Base-by-base conservation (phyloP, 2,329 filamentous ascomycete species). In the Xylaria sp. region DNA sequence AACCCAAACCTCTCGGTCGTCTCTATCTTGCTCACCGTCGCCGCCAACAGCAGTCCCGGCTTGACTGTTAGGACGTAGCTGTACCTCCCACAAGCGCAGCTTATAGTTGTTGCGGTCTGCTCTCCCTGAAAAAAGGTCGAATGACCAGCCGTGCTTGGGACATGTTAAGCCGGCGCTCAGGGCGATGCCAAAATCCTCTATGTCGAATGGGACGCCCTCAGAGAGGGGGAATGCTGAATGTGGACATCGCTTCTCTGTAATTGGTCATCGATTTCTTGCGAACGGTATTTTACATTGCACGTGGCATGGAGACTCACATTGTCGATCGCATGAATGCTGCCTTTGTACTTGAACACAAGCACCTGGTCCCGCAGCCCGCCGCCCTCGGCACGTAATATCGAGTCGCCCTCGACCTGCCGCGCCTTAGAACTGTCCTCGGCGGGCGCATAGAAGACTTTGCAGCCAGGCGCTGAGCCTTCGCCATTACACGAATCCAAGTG, bases 121-220 rank as follows among this genome's bases (percentile, higher is more conserved):
- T 62, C 75, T 74, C 0, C 87, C 87, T 0, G 86, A 82, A 48
- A 84, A 81, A 2, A 90, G 63, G 65, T 90, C 87, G 68, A 90
- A 90, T 0, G 85, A 86, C 87, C 87, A 90, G 4, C 77, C 82
- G 57, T 90, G 87, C 58, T 88, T 88, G 0, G 86, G 85, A 66
- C 87, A 90, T 0, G 78, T 80, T 2, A 90, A 72, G 0, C 86
- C 87, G 0, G 83, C 78, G 50, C 84, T 87, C 6, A 88, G 68
- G 4, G 79, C 75, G 2, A 88, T 72, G 0, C 87, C 87, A 65
- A 89, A 90, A 56, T 90, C 87, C 61, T 90, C 87, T 62, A 90
- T 89, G 49, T 90, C 87, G 53, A 89, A 89, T 0, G 85, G 75
- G 0, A 71, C 79, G 0, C 84, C 86, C 40, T 81, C 77, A 0